Evolutionary conservation across 768 basidiomycete genomes (phyloP), one percentile per base, ranked within the genome.

Genomic region (Kwoniella mangroviensis): DNA sequence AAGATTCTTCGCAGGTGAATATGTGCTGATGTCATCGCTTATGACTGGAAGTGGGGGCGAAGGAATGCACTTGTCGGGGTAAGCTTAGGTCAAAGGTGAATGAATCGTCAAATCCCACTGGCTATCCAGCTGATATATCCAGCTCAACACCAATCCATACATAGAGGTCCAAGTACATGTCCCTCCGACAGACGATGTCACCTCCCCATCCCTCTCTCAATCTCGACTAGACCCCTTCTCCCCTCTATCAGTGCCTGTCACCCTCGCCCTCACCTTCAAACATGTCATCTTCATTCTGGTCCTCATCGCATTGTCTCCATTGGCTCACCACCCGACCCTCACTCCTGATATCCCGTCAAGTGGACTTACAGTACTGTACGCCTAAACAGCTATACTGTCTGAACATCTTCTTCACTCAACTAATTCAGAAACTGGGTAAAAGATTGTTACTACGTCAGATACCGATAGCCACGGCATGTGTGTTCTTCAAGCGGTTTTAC

Each of bases 401-500:
- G 56, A 87, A 88, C 41, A 92, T 98, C 61, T 97, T 92, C 84
- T 96, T 96, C 79, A 90, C 91, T 40, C 92, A 93, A 77, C 72
- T 81, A 17, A 92, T 98, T 62, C 89, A 90, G 19, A 93, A 91
- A 81, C 87, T 98, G 1, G 92, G 93, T 24, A 93, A 92, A 84
- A 91, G 90, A 72, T 85, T 98, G 24, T 83, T 85, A 49, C 86
- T 98, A 9, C 89, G 94, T 21, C 97, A 98, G 82, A 88, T 93
- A 24, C 93, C 92, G 1, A 91, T 94, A 62, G 93, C 95, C 3
- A 98, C 94, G 0, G 94, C 96, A 3, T 93, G 90, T 40, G 90
- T 98, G 51, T 98, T 93, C 84, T 97, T 98, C 83, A 89, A 92
- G 45, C 86, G 97, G n/a, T 98, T 98, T 84, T 99, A 98, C 83